Percentiles rank a stretch among this genome's conserved stretches.
These are phyloP conservation scores for Claviceps pazoutovae DNA, from an alignment of 2,329 filamentous ascomycete species.

Conservation along the genomic window DNA sequence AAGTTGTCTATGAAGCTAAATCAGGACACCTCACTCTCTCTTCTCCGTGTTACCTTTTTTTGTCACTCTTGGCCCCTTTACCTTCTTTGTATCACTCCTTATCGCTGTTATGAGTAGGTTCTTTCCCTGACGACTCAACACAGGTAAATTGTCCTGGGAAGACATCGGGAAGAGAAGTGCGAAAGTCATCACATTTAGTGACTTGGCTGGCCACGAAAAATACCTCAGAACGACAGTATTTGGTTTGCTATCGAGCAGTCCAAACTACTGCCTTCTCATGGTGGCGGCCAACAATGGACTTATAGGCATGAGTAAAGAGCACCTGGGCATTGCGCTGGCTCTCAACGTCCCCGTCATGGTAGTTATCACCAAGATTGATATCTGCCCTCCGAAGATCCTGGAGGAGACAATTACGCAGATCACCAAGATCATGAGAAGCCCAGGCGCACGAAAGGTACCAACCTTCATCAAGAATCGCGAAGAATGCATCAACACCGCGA, in stretches of 20 bases:
- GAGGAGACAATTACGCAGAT: conserved; percentile 87
- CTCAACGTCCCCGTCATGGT: conserved; percentile 97
- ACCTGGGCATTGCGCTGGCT: conserved; percentile 84
- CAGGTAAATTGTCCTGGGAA: conserved; percentile 72
- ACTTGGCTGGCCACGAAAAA: conserved; percentile 87
- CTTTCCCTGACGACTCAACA: background rate
- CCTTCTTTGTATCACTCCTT: too few relatives aligned
- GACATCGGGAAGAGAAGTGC: conserved; percentile 90
- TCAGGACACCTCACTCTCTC: background rate
- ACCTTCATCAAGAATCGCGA: conserved; percentile 88
- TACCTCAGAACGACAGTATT: conserved; percentile 96
- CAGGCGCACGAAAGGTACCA: conserved; percentile 86
- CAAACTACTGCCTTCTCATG: conserved; percentile 96
- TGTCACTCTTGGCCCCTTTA: too few relatives aligned
- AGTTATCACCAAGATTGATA: conserved; percentile 94
- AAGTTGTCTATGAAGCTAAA: conserved; percentile 26
- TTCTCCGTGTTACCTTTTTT: too few relatives aligned
- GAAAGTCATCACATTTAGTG: conserved; percentile 94
- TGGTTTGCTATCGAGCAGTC: conserved; percentile 82
- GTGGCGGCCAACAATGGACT: conserved; percentile 95
- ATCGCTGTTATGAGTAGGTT: background rate
- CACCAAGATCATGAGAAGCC: conserved; percentile 83
- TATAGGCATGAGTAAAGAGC: conserved; percentile 97
- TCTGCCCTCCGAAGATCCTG: conserved; percentile 89
- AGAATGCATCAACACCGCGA: conserved; percentile 87